Conservation (phyloP, 2,329 filamentous ascomycete genomes). For the Bipolaris bicolor region DNA sequence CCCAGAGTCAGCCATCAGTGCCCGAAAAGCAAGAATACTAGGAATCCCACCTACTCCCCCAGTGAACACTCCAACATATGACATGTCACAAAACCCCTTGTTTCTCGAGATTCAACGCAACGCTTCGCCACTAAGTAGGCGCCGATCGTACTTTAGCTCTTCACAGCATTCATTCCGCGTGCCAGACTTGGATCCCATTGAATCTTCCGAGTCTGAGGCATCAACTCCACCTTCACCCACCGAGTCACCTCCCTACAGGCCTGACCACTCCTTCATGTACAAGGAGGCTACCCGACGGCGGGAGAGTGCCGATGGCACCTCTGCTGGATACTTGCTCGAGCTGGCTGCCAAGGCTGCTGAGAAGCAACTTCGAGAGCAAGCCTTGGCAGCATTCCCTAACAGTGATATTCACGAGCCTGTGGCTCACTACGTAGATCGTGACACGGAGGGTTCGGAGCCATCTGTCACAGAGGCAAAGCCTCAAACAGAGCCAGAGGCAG, state of each 20-base stretch:
- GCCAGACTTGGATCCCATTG: constrained; percentile 67
- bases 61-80: constrained; percentile 44
- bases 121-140: constrained; percentile 36
- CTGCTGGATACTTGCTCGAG: constrained; percentile 77
- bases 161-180: constrained; percentile 64
- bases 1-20: constrained; percentile 51
- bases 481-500: constrained; percentile 65
- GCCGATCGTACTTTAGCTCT: constrained; percentile 45
- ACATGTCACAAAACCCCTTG: constrained; percentile 41
- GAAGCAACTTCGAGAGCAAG: constrained; percentile 77
- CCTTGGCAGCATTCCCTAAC: constrained; percentile 77
- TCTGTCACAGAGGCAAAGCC: constrained; percentile 19
- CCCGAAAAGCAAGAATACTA: constrained; percentile 53
- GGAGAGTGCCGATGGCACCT: constrained; percentile 76
- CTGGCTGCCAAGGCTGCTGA: constrained; percentile 81
- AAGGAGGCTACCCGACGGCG: constrained; percentile 61
- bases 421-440: constrained; percentile 72
- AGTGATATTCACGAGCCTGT: constrained; percentile 72
- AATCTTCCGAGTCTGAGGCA: constrained; percentile 64
- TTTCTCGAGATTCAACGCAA: constrained; percentile 46
- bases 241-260: constrained; percentile 53
- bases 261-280: constrained; percentile 57
- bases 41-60: constrained; percentile 55
- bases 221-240: constrained; percentile 55
- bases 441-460: constrained; percentile 51